Percentiles rank a stretch among this genome's conserved stretches.
phyloP scores from a whole-genome alignment of 1,139 yeast genomes.

The Pichia inconspicua region DNA sequence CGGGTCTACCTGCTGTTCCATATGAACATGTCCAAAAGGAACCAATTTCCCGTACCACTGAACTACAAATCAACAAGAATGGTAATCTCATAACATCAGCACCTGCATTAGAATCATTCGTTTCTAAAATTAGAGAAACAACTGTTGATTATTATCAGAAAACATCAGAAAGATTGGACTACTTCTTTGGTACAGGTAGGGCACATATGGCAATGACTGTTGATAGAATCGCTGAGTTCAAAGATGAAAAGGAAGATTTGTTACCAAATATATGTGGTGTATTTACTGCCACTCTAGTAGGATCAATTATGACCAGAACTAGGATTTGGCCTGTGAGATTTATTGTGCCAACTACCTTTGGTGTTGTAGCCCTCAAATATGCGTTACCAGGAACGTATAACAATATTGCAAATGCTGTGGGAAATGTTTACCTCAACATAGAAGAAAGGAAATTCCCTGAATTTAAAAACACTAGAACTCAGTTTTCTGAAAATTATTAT shows the following conservation, averaged over 20 bases:
- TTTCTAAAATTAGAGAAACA: slow-evolving; percentile 34
- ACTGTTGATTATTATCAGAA: slow-evolving; percentile 34
- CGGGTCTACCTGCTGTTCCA: slow-evolving; percentile 39
- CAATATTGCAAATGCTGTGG: slow-evolving; percentile 25
- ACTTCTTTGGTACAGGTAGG: slow-evolving; percentile 37
- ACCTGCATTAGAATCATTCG: slow-evolving; percentile 38
- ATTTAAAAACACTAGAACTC: slow-evolving; percentile 23
- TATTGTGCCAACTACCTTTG: slow-evolving; percentile 42
- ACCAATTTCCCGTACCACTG: slow-evolving; percentile 32
- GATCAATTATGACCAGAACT: slow-evolving; percentile 45
- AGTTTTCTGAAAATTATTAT: slow-evolving; percentile 1
- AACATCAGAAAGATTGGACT: slow-evolving; percentile 36
- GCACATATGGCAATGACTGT: slow-evolving; percentile 34
- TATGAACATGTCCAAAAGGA: slow-evolving; percentile 18
- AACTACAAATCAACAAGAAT: slow-evolving; percentile 35
- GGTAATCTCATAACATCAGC: slow-evolving; percentile 49
- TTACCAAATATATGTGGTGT: slow-evolving; percentile 50
- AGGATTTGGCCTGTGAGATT: slow-evolving; percentile 44
- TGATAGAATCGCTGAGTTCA: slow-evolving; percentile 24
- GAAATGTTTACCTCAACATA: slow-evolving; percentile 14
- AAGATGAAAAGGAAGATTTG: slow-evolving; percentile 32
- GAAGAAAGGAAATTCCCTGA: slow-evolving; percentile 31
- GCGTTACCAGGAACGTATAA: slow-evolving; percentile 32
- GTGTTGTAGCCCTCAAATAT: slow-evolving; percentile 33
- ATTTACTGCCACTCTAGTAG: slow-evolving; percentile 46